Evolutionary conservation across 2,329 filamentous ascomycete species (phyloP), one percentile per base, ranked within the genome.

Genomic region (Dothidotthia symphoricarpi): DNA sequence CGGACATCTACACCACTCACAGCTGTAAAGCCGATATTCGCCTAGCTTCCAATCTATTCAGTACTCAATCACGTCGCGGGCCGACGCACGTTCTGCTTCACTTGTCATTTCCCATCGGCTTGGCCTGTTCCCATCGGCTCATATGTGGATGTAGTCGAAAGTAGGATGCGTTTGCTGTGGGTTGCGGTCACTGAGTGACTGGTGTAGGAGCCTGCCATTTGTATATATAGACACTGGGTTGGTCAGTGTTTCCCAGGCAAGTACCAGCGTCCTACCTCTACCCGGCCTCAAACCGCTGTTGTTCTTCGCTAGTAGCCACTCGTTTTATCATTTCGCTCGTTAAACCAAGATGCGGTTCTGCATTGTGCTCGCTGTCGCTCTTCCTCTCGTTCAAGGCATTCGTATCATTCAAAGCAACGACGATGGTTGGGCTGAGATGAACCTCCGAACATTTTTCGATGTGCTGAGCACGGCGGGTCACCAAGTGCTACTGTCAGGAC

Each of bases 401-500:
- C 60, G 60, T 27, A 59, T 64, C 53, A 58, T 87, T 36, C 78
- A 83, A 39, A 76, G 76, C 48, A 87, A 87, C 63, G 83, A 87
- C 49, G 84, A 87, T 57, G 83, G 84, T 24, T 87, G 84, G 84
- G 81, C 83, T 4, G 83, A 86, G 67, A 74, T 75, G 27, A 85
- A 86, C 54, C 67, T 83, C 33, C 76, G 83, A 12, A 72, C 74
- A 0, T 69, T 86, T 34, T 78, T 83, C 64, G 64, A 78, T 35
- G 69, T 73, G 10, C 66, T 87, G 27, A 73, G 66, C 8, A 63
- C 64, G 2, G 73, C 76, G 2, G 80, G 79, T 0, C 76, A 86
- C 51, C 69, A 78, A 8, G 79, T 81, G 7, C 70, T 86, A 8
- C 70, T 88, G 5, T 85, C 82, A 0, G 80, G 72, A 0, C 83